Percentiles rank a stretch among this genome's conserved stretches.
Conservation (phyloP, 1,284 basidiomycete species). For the Austroboletus novae-zelandiae region DNA sequence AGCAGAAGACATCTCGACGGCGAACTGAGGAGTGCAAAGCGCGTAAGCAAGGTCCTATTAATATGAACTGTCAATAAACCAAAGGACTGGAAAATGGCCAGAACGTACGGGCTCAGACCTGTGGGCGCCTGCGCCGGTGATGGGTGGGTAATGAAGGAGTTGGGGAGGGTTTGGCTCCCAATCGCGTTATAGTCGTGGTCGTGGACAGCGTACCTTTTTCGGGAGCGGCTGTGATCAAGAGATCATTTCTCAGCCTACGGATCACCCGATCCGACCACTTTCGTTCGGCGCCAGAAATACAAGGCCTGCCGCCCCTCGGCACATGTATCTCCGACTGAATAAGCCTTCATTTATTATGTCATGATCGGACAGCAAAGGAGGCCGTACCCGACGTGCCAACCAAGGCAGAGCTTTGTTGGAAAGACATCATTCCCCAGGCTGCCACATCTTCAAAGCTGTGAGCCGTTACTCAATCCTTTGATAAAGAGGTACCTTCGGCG, state of each 20-base stretch:
- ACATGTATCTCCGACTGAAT: background rate
- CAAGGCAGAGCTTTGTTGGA: no score
- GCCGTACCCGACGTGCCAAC: no score
- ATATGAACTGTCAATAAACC: constrained; percentile 8
- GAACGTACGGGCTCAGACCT: background rate
- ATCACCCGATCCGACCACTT: background rate
- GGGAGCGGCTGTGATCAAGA: constrained; percentile 1
- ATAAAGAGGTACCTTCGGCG: no score
- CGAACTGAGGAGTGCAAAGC: background rate
- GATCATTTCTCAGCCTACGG: constrained; percentile 11
- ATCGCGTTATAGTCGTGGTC: constrained; percentile 1
- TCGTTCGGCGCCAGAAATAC: constrained; percentile 7
- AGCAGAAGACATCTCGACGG: constrained; percentile 12
- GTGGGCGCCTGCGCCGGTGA: constrained; percentile 5
- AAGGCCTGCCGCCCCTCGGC: background rate
- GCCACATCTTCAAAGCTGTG: no score
- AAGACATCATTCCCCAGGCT: no score
- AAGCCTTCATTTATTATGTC: background rate
- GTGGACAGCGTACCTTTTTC: background rate
- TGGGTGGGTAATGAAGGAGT: constrained; percentile 3
- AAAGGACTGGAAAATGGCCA: background rate
- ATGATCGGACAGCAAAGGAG: background rate
- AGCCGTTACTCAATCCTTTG: no score
- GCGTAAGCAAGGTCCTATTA: constrained; percentile 16
- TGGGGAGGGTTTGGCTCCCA: background rate